Evolutionary conservation across 2,329 filamentous ascomycete genomes (phyloP).

Genomic region (Cercospora sp.): DNA sequence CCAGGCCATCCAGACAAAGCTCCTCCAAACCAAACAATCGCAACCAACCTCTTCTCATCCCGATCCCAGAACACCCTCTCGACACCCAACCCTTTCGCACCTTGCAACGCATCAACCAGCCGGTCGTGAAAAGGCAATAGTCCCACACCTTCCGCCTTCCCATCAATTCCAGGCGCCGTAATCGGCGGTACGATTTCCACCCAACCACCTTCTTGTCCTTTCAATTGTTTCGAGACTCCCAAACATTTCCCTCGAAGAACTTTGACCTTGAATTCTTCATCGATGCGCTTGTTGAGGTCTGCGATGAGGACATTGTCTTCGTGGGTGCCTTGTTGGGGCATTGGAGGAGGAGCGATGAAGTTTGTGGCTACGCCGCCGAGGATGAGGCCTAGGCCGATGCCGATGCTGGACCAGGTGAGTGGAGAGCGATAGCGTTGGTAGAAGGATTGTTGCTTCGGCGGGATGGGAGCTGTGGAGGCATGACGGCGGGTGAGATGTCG

Average conservation of each 20-base stretch:
- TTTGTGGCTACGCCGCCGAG: slow-evolving; percentile 44
- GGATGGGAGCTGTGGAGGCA: background rate
- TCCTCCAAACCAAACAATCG: slow-evolving; percentile 68
- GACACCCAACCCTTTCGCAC: slow-evolving; percentile 45
- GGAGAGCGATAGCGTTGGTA: slow-evolving; percentile 10
- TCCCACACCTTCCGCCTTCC: slow-evolving; percentile 10
- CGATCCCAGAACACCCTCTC: slow-evolving; percentile 67
- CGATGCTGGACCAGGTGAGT: slow-evolving; percentile 36
- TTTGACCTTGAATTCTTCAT: slow-evolving; percentile 52
- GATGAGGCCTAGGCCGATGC: slow-evolving; percentile 34
- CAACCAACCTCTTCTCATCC: slow-evolving; percentile 58
- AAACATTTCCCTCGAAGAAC: slow-evolving; percentile 48
- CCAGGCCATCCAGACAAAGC: slow-evolving; percentile 68
- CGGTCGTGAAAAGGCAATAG: slow-evolving; percentile 22
- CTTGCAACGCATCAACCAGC: slow-evolving; percentile 40
- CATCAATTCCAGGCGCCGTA: slow-evolving; percentile 9
- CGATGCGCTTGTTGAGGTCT: slow-evolving; percentile 47
- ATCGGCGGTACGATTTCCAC: slow-evolving; percentile 33
- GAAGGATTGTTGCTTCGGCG: slow-evolving; percentile 4
- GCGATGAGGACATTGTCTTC: slow-evolving; percentile 47
- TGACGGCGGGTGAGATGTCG: slow-evolving; percentile 20
- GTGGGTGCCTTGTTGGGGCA: slow-evolving; percentile 43
- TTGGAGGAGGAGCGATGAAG: slow-evolving; percentile 48
- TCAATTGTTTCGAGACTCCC: slow-evolving; percentile 37
- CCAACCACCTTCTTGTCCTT: slow-evolving; percentile 37